Evolutionary conservation across 192 early-diverging fungal species (phyloP).

Genomic region (Coemansia sp.): DNA sequence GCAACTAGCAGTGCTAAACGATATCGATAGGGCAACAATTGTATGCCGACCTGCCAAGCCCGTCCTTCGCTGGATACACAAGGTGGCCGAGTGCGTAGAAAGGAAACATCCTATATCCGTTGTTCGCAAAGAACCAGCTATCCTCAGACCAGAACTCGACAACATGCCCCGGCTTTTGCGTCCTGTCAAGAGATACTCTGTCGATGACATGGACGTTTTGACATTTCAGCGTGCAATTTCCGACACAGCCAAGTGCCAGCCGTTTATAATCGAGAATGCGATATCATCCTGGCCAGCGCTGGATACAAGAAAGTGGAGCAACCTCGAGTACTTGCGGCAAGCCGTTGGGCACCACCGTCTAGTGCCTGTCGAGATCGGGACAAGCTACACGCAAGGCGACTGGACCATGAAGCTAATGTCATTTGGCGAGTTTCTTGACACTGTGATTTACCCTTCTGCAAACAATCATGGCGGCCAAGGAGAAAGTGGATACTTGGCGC

Average conservation of each 20-base stretch:
- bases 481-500: slow-evolving; percentile 71
- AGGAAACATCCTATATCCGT: neutral
- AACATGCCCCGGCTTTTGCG: neutral
- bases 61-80: slow-evolving; percentile 26
- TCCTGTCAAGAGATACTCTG: slow-evolving; percentile 12
- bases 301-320: slow-evolving; percentile 56
- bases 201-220: slow-evolving; percentile 10
- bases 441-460: slow-evolving; percentile 12
- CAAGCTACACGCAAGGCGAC: slow-evolving; percentile 68
- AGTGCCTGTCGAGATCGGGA: slow-evolving; percentile 82
- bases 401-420: slow-evolving; percentile 77
- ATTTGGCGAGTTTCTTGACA: slow-evolving; percentile 68
- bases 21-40: slow-evolving; percentile 26
- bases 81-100: slow-evolving; percentile 15
- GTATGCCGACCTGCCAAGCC: slow-evolving; percentile 7
- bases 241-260: neutral
- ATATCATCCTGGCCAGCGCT: slow-evolving; percentile 43
- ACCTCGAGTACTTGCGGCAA: slow-evolving; percentile 60
- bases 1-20: slow-evolving; percentile 13
- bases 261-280: slow-evolving; percentile 35
- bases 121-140: neutral
- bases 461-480: neutral
- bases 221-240: slow-evolving; percentile 20
- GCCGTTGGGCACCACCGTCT: slow-evolving; percentile 63
- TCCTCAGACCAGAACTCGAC: neutral